Percentiles rank a stretch among this genome's conserved stretches.
These are phyloP conservation scores for Tagetes patula DNA, from an alignment of 129 eudicot genomes.

Conservation along the genomic window DNA sequence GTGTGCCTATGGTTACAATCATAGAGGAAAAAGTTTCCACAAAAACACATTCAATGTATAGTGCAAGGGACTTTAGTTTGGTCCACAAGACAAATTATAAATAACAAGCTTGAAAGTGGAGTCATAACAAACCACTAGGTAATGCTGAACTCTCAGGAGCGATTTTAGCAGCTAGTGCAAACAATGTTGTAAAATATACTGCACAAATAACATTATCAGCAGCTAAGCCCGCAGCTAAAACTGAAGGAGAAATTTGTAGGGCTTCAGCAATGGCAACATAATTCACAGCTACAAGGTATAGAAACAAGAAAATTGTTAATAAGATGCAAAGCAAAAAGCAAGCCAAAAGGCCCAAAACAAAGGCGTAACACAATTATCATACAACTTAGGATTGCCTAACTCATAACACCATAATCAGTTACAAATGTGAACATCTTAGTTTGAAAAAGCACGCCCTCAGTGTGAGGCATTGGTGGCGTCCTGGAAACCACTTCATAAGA, in stretches of 20 bases:
- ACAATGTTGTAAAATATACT: constrained; percentile 73
- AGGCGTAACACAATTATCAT: constrained; percentile 10
- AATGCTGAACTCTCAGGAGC: constrained; percentile 59
- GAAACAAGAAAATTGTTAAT: constrained; percentile 18
- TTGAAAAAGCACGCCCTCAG: neutral
- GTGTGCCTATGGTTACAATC: neutral
- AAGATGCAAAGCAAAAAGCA: constrained; percentile 20
- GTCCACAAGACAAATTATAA: neutral
- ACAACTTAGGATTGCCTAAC: neutral
- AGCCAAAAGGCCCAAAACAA: neutral
- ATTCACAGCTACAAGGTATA: constrained; percentile 65
- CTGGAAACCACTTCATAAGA: neutral
- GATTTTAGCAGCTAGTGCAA: constrained; percentile 77
- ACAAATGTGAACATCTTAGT: neutral
- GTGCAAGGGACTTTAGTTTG: neutral
- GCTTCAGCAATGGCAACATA: constrained; percentile 91
- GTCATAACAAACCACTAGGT: constrained; percentile 52
- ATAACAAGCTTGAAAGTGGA: constrained; percentile 5
- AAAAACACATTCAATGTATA: neutral
- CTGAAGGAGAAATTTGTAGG: constrained; percentile 65
- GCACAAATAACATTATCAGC: constrained; percentile 95
- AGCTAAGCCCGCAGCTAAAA: constrained; percentile 82
- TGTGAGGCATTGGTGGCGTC: neutral
- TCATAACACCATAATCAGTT: neutral
- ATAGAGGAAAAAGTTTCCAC: neutral